Base-by-base conservation (phyloP, 306 rosid species). In the Lotus japonicus region DNA sequence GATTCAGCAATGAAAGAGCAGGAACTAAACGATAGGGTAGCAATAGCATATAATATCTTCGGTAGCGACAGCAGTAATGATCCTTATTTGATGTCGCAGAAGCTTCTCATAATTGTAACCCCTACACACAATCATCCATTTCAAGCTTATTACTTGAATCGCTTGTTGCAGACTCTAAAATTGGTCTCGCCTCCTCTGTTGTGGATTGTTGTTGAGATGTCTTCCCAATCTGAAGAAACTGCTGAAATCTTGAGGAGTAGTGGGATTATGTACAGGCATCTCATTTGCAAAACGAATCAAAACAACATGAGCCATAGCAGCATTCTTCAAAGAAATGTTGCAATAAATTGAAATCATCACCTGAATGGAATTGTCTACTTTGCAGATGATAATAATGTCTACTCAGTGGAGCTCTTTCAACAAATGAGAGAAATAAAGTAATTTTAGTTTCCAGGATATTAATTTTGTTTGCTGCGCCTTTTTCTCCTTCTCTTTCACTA, bases 181-280 rank as follows among this genome's bases (percentile, higher is more conserved):
- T 74, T 76, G 73, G 86, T 82, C 58, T 71, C 71, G 0, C 83
- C 96, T 58, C 92, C 97, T 53, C 74, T 90, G 58, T 66, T 90
- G 78, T 94, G 97, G 97, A 88, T 94, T 9, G 92, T 94, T 77
- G 96, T 88, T 72, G 98, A 94, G 75, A 79, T 81, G 87, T 60
- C 75, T 66, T 86, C 96, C 67, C 98, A 94, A 77, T 88, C 94
- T 15, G 86, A 81, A 49, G 92, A 94, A 83, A 90, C 92, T 8
- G 87, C 87, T 44, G 87, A 82, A 50, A 62, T 88, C 51, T 77
- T 90, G 87, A 85, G 89, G 74, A 85, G 76, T 73, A 83, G 87
- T 52, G 92, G 97, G 71, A 67, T 90, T 52, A 82, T 86, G 89
- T 94, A 88, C 75, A 88, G 88, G 76, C 97, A 90, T 79, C 95